phyloP scores from a whole-genome alignment of 2,329 filamentous ascomycete genomes.

The Lecanosticta acicola region DNA sequence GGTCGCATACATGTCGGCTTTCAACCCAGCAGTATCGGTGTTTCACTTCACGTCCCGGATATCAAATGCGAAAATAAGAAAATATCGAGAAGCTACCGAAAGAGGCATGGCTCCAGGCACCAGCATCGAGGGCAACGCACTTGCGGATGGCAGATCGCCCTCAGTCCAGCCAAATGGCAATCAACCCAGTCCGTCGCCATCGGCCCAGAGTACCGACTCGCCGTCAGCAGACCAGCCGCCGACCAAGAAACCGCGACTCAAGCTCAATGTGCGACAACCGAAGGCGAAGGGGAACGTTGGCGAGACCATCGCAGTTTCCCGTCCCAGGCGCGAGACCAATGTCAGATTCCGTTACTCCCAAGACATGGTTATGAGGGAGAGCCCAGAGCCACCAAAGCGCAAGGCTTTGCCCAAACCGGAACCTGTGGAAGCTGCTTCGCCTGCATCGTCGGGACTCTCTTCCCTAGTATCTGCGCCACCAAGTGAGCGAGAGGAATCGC shows the following conservation, averaged over 20 bases:
- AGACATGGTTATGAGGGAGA: slow-evolving; percentile 13
- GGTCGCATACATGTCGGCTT: slow-evolving; percentile 7
- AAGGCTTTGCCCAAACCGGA: slow-evolving; percentile 7
- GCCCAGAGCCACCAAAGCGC: slow-evolving; percentile 4
- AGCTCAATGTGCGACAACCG: slow-evolving; percentile 25
- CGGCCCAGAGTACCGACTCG: slow-evolving; percentile 7
- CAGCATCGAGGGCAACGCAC: slow-evolving; percentile 1
- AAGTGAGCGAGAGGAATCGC: slow-evolving; percentile 14
- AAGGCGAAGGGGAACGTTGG: slow-evolving; percentile 6
- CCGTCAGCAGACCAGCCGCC: slow-evolving; percentile 12
- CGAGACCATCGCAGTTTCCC: slow-evolving; percentile 24
- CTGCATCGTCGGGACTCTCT: slow-evolving; percentile 22
- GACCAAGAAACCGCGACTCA: slow-evolving; percentile 24
- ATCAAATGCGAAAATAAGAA: slow-evolving; percentile 26
- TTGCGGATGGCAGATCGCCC: slow-evolving; percentile 4
- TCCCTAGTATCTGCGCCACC: slow-evolving; percentile 16
- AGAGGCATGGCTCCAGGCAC: slow-evolving; percentile 21
- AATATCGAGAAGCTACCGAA: slow-evolving; percentile 25
- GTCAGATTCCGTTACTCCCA: slow-evolving; percentile 15
- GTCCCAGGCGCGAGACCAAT: slow-evolving; percentile 18
- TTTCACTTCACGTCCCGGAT: slow-evolving; percentile 28
- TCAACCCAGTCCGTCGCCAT: slow-evolving; percentile 1
- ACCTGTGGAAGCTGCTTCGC: slow-evolving; percentile 15
- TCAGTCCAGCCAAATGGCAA: slow-evolving; percentile 1
- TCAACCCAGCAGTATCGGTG: slow-evolving; percentile 14